These are phyloP conservation scores for Talaromyces thailandensis DNA, from an alignment of 495 filamentous ascomycete species.

Conservation along the genomic window DNA sequence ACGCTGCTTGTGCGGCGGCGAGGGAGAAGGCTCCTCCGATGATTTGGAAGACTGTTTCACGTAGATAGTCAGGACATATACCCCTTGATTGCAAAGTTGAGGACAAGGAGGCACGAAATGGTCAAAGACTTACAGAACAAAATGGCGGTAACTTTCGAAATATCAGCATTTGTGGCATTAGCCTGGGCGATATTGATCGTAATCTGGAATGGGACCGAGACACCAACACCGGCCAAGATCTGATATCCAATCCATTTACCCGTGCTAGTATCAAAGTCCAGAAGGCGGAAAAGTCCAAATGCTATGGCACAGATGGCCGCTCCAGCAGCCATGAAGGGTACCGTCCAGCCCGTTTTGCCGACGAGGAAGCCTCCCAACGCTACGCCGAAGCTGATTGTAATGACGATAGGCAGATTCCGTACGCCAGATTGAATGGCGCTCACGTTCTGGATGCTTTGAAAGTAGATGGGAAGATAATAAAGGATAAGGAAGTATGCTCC, in stretches of 20 bases:
- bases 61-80: neutral
- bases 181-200: constrained; percentile 4
- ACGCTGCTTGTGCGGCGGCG: constrained; percentile 31
- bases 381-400: constrained; percentile 22
- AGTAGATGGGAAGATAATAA: constrained; percentile 58
- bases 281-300: constrained; percentile 40
- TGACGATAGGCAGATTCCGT: constrained; percentile 41
- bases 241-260: constrained; percentile 50
- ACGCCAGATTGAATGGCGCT: constrained; percentile 42
- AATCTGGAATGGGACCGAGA: constrained; percentile 12
- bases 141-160: neutral
- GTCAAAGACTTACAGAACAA: constrained; percentile 3
- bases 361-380: constrained; percentile 23
- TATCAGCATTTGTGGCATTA: constrained; percentile 12
- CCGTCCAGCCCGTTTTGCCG: constrained; percentile 20
- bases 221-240: constrained; percentile 41
- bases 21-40: constrained; percentile 35
- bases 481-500: constrained; percentile 38
- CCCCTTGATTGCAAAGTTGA: neutral
- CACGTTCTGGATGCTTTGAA: constrained; percentile 41
- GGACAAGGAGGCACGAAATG: neutral
- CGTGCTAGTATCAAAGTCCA: constrained; percentile 29
- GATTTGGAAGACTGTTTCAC: constrained; percentile 31
- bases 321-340: constrained; percentile 24
- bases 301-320: constrained; percentile 26